Base-by-base conservation (phyloP, 108 stramenopile species). In the Aureococcus anophagefferens region DNA sequence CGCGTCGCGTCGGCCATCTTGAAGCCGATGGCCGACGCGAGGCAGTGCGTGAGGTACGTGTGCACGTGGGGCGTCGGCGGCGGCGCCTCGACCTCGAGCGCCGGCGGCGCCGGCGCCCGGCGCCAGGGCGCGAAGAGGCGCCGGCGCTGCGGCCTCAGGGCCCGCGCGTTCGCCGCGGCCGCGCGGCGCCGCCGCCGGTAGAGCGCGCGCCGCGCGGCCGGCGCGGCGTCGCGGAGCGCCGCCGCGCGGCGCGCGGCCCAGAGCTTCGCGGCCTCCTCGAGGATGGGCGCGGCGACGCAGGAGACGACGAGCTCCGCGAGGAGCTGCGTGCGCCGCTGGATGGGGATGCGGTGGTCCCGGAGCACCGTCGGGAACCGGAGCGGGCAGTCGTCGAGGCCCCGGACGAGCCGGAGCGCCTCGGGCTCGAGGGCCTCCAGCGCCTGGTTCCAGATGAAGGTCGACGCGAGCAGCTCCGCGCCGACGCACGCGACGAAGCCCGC, bases 1-100 rank as follows among this genome's bases (percentile, higher is more conserved):
- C 76, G 78, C 68, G 68, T 35, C 18, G 68, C 69, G 29, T 77
- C 77, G 4, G 69, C 74, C 3, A 68, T 34, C 46, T 79, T 79
- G 16, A 79, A 46, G 25, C 78, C 78, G 32, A 78, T 32, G 7
- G 69, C 68, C 28, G 78, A 69, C 18, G 69, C 78, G 25, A 74
- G 33, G 33, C 69, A 68, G 67, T 76, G 72, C 51, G 77, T 68
- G 5, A 79, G 66, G 34, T 77, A 74, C 16, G 76, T 68, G 46
- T 78, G 77, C 5, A 78, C 77, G 66, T 59, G 51, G 14, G 51
- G 51, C 4, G 11, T 4, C 7, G 37, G 37, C n/a, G n/a, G n/a
- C 40, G 40, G 40, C 40, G 5, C 40, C 9, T 44, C 40, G 9
- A 44, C 9, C 9, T 5, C 40, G 40, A 5, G 40, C 5, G 5